A percentile compares a stretch with the other conserved stretches of the same genome.
Conservation (phyloP, 805 yeast genomes). For the Metschnikowia hibisci region DNA sequence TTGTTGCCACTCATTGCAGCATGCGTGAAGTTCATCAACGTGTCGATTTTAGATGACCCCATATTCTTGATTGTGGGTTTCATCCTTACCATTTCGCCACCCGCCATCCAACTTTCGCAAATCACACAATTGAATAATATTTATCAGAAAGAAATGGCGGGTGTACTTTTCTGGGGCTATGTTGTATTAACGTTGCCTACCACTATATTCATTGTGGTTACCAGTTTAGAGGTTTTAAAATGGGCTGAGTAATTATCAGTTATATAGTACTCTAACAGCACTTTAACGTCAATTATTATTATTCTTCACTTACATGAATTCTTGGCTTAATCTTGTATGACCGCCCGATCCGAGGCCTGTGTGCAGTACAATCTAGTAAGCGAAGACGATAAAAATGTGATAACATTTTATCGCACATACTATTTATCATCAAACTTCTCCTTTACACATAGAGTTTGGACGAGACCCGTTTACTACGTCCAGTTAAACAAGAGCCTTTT, state of each 20-base stretch:
- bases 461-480: neutral
- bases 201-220: constrained; percentile 66
- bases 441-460: neutral
- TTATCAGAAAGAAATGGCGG: constrained; percentile 79
- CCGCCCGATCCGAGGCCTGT: too few relatives aligned
- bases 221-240: constrained; percentile 56
- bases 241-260: constrained; percentile 34
- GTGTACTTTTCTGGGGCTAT: constrained; percentile 79
- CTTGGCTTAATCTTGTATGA: neutral
- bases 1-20: constrained; percentile 64
- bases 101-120: constrained; percentile 79
- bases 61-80: constrained; percentile 75
- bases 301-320: too few relatives aligned
- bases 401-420: constrained; percentile 1
- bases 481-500: neutral
- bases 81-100: constrained; percentile 72
- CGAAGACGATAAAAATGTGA: constrained; percentile 3
- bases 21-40: constrained; percentile 58
- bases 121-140: constrained; percentile 73
- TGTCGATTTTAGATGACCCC: constrained; percentile 76
- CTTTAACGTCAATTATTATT: too few relatives aligned
- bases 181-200: constrained; percentile 72
- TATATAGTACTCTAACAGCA: too few relatives aligned
- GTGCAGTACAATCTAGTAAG: constrained; percentile 3
- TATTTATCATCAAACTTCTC: neutral